phyloP scores from a whole-genome alignment of 805 yeast genomes.

The Isabelozyma heimii region DNA sequence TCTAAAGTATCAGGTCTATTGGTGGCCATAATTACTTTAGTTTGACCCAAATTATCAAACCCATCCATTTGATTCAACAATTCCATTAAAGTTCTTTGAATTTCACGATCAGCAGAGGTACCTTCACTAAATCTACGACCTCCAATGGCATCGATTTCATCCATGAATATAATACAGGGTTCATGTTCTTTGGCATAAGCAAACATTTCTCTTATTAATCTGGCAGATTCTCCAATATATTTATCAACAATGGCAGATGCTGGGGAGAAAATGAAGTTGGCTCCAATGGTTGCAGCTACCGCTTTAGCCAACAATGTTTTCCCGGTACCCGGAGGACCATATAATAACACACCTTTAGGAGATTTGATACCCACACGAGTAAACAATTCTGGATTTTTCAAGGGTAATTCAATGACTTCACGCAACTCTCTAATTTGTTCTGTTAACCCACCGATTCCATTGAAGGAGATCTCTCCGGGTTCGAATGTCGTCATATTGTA shows the following conservation, averaged over 20 bases:
- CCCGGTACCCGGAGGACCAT: constrained; percentile 99
- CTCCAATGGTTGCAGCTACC: constrained; percentile 97
- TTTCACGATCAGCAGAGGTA: constrained; percentile 97
- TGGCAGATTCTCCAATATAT: constrained; percentile 96
- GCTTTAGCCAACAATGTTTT: constrained; percentile 95
- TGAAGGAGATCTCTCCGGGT: constrained; percentile 95
- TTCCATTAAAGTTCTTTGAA: constrained; percentile 97
- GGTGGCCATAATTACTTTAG: constrained; percentile 99
- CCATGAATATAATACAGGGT: constrained; percentile 98
- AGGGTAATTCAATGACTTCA: constrained; percentile 95
- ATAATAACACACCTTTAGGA: constrained; percentile 95
- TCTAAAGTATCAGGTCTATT: constrained; percentile 97
- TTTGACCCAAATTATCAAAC: constrained; percentile 92
- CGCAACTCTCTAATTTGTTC: constrained; percentile 96
- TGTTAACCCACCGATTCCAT: constrained; percentile 92
- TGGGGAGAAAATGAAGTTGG: constrained; percentile 96
- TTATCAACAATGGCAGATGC: constrained; percentile 98
- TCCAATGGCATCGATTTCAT: constrained; percentile 98
- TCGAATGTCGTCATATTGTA: constrained; percentile 97
- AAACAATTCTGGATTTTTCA: constrained; percentile 95
- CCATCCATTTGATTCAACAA: constrained; percentile 98
- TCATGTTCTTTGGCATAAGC: constrained; percentile 97
- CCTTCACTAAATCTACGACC: constrained; percentile 98
- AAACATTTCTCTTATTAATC: constrained; percentile 96
- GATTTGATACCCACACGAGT: constrained; percentile 95